Percentiles rank a stretch among this genome's conserved stretches.
phyloP scores from a whole-genome alignment of 768 basidiomycete genomes.

The Psilocybe sp. region DNA sequence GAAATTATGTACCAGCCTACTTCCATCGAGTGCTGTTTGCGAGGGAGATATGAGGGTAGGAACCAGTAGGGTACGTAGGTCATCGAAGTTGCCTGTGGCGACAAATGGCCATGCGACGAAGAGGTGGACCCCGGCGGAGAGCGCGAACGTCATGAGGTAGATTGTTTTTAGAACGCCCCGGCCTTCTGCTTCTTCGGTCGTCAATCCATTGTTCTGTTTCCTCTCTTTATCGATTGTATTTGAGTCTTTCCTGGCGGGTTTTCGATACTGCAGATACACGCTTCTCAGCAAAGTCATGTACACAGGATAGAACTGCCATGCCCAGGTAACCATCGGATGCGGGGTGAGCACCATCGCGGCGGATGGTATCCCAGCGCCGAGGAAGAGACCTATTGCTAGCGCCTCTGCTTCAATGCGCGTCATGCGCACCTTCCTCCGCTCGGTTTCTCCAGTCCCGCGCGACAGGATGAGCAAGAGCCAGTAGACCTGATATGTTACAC shows the following conservation, averaged over 20 bases:
- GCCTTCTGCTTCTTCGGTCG: not conserved
- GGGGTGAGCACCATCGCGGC: slow-evolving; percentile 3
- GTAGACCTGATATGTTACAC: slow-evolving; percentile 2
- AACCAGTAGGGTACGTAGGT: not conserved
- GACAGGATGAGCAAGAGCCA: slow-evolving; percentile 4
- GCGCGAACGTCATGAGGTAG: not conserved
- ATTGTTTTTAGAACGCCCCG: not conserved
- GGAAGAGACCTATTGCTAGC: not conserved
- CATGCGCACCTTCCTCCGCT: not conserved
- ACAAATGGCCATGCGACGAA: not conserved
- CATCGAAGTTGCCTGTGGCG: not conserved
- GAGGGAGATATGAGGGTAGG: not conserved
- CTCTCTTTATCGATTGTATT: not conserved
- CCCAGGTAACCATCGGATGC: slow-evolving; percentile 2
- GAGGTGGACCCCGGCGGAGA: not conserved
- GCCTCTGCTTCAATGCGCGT: not conserved
- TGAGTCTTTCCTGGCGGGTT: not conserved
- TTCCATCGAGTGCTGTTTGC: not conserved
- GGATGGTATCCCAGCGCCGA: not conserved
- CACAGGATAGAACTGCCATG: slow-evolving; percentile 9
- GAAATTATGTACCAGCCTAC: slow-evolving; percentile 5
- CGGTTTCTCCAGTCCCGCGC: not conserved
- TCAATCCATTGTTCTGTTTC: not conserved
- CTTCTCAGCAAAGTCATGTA: slow-evolving; percentile 1
- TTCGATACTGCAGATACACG: not conserved